A percentile compares a stretch with the other conserved stretches of the same genome.
Conservation (phyloP, 257 asterid genomes). For the Salvia splendens region DNA sequence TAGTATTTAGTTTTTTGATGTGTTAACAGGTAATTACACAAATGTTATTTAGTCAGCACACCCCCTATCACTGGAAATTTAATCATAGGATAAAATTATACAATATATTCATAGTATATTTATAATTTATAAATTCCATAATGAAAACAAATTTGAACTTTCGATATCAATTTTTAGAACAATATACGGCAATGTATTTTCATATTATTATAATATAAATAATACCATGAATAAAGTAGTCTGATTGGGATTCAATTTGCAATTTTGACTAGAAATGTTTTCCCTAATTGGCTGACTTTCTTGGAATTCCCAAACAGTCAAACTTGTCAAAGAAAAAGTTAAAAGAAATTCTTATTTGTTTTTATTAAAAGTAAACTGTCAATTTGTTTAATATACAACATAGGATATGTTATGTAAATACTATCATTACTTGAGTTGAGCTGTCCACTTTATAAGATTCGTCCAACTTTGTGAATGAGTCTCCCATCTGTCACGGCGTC, state of each 20-base stretch:
- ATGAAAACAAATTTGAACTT: no score
- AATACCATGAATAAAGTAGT: no score
- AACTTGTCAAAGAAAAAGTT: background rate
- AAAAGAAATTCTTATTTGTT: background rate
- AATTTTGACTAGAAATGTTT: background rate
- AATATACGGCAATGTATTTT: no score
- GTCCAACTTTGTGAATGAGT: slow-evolving; percentile 15
- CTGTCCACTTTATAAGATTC: slow-evolving; percentile 34
- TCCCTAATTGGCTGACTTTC: slow-evolving; percentile 5
- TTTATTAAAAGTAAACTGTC: background rate
- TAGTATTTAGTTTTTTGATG: no score
- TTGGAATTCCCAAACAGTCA: slow-evolving; percentile 14
- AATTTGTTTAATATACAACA: background rate
- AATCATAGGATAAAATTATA: no score
- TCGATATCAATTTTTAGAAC: no score
- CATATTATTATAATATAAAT: no score
- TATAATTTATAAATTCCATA: no score
- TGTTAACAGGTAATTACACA: no score
- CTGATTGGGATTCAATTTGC: background rate
- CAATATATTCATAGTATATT: no score
- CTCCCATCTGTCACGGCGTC: slow-evolving; percentile 33
- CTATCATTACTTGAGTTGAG: background rate
- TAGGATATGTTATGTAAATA: background rate
- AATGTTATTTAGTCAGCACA: no score
- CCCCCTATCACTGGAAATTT: no score